phyloP scores from a whole-genome alignment of 805 yeast species.

The Kluyveromyces nonfermentans region DNA sequence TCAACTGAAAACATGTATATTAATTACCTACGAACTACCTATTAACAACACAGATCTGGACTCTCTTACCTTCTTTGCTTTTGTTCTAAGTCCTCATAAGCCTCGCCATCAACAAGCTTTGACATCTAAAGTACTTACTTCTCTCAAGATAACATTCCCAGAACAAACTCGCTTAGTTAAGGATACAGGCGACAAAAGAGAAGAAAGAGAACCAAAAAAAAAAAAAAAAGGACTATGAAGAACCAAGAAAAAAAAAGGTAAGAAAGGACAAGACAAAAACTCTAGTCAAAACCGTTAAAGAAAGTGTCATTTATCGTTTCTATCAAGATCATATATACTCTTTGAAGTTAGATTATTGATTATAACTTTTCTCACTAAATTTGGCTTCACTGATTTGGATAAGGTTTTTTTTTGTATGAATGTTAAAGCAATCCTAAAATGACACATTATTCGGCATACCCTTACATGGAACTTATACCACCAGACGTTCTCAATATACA shows the following conservation, averaged over 20 bases:
- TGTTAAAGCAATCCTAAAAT: not conserved
- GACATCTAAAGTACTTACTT: not conserved
- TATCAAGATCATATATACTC: too few relatives aligned
- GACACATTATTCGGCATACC: slow-evolving; percentile 3
- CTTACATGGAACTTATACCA: slow-evolving; percentile 3
- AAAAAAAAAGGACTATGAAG: not conserved
- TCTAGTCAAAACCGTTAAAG: not conserved
- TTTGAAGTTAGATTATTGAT: not conserved
- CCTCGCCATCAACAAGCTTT: not conserved
- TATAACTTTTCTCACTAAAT: too few relatives aligned
- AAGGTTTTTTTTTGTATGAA: not conserved
- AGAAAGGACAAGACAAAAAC: not conserved
- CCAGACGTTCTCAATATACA: slow-evolving; percentile 4
- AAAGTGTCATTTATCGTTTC: not conserved
- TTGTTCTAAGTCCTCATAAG: not conserved
- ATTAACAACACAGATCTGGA: not conserved
- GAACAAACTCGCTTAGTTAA: not conserved
- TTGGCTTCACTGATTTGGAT: not conserved
- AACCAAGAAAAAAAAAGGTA: not conserved
- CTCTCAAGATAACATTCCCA: not conserved
- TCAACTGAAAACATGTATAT: too few relatives aligned
- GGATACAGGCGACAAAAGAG: too few relatives aligned
- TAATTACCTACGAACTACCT: too few relatives aligned
- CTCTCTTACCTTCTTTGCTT: not conserved
- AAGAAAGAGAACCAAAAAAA: not conserved